Evolutionary conservation across 352 stramenopile species (phyloP), one percentile per base, ranked within the genome.

Genomic region (Blastocystis hominis): DNA sequence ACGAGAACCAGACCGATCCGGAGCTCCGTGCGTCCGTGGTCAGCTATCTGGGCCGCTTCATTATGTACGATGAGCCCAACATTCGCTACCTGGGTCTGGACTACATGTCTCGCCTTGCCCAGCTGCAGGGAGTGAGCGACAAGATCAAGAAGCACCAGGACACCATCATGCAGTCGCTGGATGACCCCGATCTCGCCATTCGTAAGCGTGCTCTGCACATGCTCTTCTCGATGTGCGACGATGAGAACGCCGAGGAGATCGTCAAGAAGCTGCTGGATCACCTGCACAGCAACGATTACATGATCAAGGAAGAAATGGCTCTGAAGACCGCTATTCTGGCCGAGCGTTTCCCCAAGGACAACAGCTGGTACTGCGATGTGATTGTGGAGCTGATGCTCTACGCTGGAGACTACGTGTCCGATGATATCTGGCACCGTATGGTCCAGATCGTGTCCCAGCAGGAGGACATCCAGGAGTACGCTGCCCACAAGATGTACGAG

Each of bases 361-460:
- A 98, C 69, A 92, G 93, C 78, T 97, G 93, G 95, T 98, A 99
- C 89, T 94, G 98, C 38, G 96, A 99, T 92, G 98, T 95, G 15
- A 96, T 99, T 88, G 91, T 98, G 2, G 95, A 98, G 89, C 92
- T 98, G 24, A 96, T 98, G 88, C 95, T 94, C 30, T 95, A 97
- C 66, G 95, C 95, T 34, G 94, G 94, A 6, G 93, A 96, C 89
- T 91, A 89, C 62, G 90, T 92, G 34, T 92, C 91, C n/a, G 92
- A 92, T 72, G 93, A 96, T 68, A 96, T 98, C 50, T 98, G 96
- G 96, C 95, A 98, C 90, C 94, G 96, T 64, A 95, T 98, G n/a
- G 95, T 99, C 46, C 95, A 98, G 90, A 98, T 99, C 90, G 94
- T 98, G 40, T 98, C 95, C 24, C 98, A 98, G 92, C 95, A 98